Evolutionary conservation across 2,329 filamentous ascomycete genomes (phyloP).

Genomic region (Chaetomiaceae sp.): DNA sequence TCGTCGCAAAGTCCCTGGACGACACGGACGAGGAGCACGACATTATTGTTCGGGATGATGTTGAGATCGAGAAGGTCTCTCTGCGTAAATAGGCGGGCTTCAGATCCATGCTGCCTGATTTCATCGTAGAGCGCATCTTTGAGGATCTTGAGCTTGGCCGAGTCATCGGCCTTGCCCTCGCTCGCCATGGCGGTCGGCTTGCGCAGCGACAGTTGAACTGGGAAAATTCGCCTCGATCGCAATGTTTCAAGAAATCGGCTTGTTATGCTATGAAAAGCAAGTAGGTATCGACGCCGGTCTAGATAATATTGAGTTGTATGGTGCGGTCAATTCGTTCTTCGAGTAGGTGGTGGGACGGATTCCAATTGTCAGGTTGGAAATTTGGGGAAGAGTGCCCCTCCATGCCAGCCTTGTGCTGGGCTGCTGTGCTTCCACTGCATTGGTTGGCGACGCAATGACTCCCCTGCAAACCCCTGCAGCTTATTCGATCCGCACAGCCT

Average conservation of each 20-base stretch:
- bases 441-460: no score
- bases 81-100: conserved; percentile 52
- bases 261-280: background rate
- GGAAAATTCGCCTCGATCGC: no score
- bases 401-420: conserved; percentile 22
- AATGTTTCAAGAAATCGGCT: no score
- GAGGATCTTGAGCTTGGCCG: conserved; percentile 45
- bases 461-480: background rate
- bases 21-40: conserved; percentile 50
- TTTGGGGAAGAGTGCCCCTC: conserved; percentile 23
- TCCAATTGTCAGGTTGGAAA: conserved; percentile 15
- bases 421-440: background rate
- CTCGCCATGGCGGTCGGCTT: conserved; percentile 15
- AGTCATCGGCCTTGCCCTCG: conserved; percentile 11
- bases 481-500: no score
- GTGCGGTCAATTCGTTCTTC: background rate
- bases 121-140: conserved; percentile 56
- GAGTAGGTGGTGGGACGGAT: background rate
- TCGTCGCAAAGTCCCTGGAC: conserved; percentile 57
- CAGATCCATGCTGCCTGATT: conserved; percentile 46
- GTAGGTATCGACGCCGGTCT: background rate
- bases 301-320: background rate
- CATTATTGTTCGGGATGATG: conserved; percentile 54
- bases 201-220: background rate
- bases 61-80: conserved; percentile 54